Conservation (phyloP, 257 asterid species). For the Primulina eburnea region DNA sequence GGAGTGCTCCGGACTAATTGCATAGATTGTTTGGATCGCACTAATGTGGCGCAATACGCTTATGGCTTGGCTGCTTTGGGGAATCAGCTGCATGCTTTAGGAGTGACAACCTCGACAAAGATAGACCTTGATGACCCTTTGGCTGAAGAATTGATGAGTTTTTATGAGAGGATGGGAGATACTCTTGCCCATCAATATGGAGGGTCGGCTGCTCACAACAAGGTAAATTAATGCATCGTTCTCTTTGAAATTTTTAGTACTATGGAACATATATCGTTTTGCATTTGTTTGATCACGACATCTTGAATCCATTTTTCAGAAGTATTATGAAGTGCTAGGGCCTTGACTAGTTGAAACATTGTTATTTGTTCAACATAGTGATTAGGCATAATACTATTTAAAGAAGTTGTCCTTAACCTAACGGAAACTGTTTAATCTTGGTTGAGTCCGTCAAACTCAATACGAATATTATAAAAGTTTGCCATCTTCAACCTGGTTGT, state of each 20-base stretch:
- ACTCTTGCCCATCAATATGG: conserved; percentile 99
- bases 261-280: conserved; percentile 1
- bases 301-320: not conserved
- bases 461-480: not conserved
- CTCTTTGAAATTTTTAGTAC: not conserved
- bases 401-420: conserved; percentile 13
- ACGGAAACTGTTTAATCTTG: not conserved
- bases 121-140: conserved; percentile 93
- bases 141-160: conserved; percentile 86
- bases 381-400: conserved; percentile 7
- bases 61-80: conserved; percentile 96
- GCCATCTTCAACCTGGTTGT: conserved; percentile 12
- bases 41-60: conserved; percentile 97
- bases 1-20: conserved; percentile 98
- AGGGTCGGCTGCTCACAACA: conserved; percentile 99
- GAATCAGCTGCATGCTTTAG: conserved; percentile 74
- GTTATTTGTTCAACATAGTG: not conserved
- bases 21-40: conserved; percentile 97
- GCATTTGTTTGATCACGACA: not conserved
- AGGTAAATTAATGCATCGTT: conserved; percentile 48
- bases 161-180: conserved; percentile 98
- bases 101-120: conserved; percentile 56
- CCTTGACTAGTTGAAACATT: not conserved
- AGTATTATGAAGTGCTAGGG: not conserved
- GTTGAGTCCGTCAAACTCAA: conserved; percentile 7